Percentiles rank a stretch among this genome's conserved stretches.
These are phyloP conservation scores for Lentinula novae-zelandiae DNA, from an alignment of 1,284 basidiomycete species.

Conservation along the genomic window DNA sequence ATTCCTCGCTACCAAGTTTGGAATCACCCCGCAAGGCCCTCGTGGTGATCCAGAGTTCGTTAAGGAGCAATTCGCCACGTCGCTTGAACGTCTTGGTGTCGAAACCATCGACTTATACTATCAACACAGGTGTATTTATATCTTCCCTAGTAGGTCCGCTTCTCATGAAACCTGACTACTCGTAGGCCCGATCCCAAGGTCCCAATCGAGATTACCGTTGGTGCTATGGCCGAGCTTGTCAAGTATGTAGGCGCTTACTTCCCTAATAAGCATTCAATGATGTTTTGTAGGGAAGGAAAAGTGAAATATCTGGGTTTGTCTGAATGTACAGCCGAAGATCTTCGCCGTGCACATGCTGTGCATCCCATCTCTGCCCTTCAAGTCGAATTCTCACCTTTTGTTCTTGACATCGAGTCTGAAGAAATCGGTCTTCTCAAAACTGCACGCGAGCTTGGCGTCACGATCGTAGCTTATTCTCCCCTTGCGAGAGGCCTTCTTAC, in stretches of 20 bases:
- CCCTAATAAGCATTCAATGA: not conserved
- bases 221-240: constrained; percentile 31
- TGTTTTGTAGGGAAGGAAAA: constrained; percentile 44
- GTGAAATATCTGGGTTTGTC: constrained; percentile 60
- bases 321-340: constrained; percentile 52
- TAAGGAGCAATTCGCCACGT: constrained; percentile 27
- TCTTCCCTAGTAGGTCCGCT: not conserved
- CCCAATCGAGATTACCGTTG: constrained; percentile 30
- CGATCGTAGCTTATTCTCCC: constrained; percentile 58
- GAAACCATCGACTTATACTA: constrained; percentile 34
- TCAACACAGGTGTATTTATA: constrained; percentile 17
- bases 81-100: constrained; percentile 31
- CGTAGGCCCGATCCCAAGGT: constrained; percentile 14
- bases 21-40: constrained; percentile 9
- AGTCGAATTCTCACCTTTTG: constrained; percentile 63
- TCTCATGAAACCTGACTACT: not conserved
- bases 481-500: constrained; percentile 62
- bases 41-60: constrained; percentile 22
- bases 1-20: constrained; percentile 35
- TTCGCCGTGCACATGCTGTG: constrained; percentile 60
- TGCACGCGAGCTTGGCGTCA: constrained; percentile 48
- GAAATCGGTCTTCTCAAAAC: constrained; percentile 45
- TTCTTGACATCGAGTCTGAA: constrained; percentile 46
- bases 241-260: constrained; percentile 15
- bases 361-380: constrained; percentile 62